Conservation (phyloP, 345 rosid genomes). For the Geranium rotundifolium region DNA sequence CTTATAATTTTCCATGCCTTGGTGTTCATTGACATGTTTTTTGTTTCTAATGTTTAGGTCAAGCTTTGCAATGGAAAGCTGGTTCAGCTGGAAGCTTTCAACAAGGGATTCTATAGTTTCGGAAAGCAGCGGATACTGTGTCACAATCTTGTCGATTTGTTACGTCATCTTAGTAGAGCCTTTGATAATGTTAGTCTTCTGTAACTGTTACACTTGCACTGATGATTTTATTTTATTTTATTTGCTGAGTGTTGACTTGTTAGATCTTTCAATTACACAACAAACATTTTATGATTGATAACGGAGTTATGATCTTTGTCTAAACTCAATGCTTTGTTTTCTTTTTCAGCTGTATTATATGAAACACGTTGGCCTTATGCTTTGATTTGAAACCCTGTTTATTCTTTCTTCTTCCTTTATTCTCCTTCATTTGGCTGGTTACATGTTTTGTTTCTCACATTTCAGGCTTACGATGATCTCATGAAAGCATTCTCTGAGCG, state of each 20-base stretch:
- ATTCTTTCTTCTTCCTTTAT: neutral
- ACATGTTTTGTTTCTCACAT: constrained; percentile 6
- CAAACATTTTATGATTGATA: no score
- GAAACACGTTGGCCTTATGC: neutral
- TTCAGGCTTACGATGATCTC: constrained; percentile 77
- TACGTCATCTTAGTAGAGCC: constrained; percentile 81
- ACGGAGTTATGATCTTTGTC: no score
- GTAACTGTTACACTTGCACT: no score
- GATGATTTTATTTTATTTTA: no score
- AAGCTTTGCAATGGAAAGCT: constrained; percentile 92
- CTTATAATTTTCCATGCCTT: no score
- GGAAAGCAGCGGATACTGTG: constrained; percentile 76
- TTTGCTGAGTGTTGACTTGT: no score
- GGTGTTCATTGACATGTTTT: neutral
- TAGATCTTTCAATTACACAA: no score
- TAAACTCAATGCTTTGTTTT: no score
- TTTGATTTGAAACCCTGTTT: neutral
- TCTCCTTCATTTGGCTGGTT: constrained; percentile 5
- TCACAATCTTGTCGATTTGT: constrained; percentile 85
- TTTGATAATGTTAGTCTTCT: constrained; percentile 54
- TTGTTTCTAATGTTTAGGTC: constrained; percentile 32
- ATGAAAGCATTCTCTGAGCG: constrained; percentile 82
- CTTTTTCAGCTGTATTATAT: no score
- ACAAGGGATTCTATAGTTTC: constrained; percentile 56
- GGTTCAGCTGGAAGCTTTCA: constrained; percentile 73